Percentiles rank a stretch among this genome's conserved stretches.
phyloP scores from a whole-genome alignment of 352 stramenopile species.

The Globisporangium irregulare region DNA sequence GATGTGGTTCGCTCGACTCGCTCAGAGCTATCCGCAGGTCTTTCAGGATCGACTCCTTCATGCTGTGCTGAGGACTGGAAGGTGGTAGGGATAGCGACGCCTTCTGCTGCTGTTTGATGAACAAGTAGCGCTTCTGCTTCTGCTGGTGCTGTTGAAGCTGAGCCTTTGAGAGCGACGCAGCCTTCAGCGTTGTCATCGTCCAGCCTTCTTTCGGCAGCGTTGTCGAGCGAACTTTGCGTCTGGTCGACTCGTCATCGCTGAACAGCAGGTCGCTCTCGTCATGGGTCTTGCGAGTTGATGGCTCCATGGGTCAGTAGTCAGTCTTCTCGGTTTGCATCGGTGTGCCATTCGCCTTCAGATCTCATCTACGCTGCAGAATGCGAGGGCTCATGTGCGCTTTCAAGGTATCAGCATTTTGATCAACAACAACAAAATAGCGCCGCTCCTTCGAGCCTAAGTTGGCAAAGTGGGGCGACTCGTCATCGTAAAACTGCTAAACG shows the following conservation, averaged over 20 bases:
- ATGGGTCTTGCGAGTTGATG: background rate
- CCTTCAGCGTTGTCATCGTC: background rate
- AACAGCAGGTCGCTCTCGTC: slow-evolving; percentile 12
- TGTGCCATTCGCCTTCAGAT: background rate
- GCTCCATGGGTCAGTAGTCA: background rate
- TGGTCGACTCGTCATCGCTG: slow-evolving; percentile 10
- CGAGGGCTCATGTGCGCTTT: background rate
- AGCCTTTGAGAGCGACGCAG: slow-evolving; percentile 2
- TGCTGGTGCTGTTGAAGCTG: background rate
- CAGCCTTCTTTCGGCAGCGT: slow-evolving; percentile 4
- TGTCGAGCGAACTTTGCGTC: background rate
- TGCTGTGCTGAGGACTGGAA: background rate
- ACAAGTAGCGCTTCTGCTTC: background rate
- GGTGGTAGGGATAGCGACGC: too few species aligned
- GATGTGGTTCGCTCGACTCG: background rate
- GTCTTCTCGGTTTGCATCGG: background rate
- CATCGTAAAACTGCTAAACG: slow-evolving; percentile 7
- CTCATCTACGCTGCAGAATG: background rate
- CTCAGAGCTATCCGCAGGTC: background rate
- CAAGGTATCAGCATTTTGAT: background rate
- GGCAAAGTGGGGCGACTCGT: background rate
- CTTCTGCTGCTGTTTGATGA: background rate
- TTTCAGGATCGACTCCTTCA: slow-evolving; percentile 14
- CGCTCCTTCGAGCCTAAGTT: background rate
- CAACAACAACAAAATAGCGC: too few species aligned